Base-by-base conservation (phyloP, 1,284 basidiomycete species). In the Trichosporon sp. region DNA sequence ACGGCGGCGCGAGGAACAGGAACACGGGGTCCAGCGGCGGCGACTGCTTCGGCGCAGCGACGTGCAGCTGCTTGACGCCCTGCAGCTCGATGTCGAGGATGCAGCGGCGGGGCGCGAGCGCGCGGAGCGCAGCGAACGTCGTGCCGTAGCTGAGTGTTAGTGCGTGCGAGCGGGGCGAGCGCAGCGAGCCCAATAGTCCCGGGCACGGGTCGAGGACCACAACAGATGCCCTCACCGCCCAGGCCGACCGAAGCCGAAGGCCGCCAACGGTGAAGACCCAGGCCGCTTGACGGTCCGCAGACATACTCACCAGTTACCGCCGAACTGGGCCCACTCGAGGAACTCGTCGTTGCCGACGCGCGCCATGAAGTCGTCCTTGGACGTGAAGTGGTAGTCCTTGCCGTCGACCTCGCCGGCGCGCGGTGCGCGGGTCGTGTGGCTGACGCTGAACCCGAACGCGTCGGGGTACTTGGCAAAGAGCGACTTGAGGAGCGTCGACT, bases 41-140 rank as follows among this genome's bases (percentile, higher is more conserved):
- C 73, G 75, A 91, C 68, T 80, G 85, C 66, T 87, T 82, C 0
- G 77, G 77, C 29, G 80, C 81, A 88, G 86, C 85, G 34, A 86
- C 83, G 81, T 94, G 95, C 78, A 98, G 90, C 82, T 95, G 90
- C 73, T 89, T 89, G 69, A 98, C 92, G 67, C 95, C 95, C 92
- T 97, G 95, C 13, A 93, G 90, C 80, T 99, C 96, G 74, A 99
- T 99, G 81, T 99, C 96, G 58, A 99, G 88, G 67, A 99, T 90
- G 80, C 96, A 98, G 15, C 93, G 84, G 66, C 81, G 86, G 42
- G 90, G 91, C 42, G 79, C 69, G 34, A 88, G 86, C 65, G 85
- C 86, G 68, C 84, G 79, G 23, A 89, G 85, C 8, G 87, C 90
- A 73, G 89, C 87, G 72, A 91, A 90, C 68, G 91, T 93, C 2